phyloP scores from a whole-genome alignment of 768 basidiomycete genomes.

The Boletus rubroflammeus region DNA sequence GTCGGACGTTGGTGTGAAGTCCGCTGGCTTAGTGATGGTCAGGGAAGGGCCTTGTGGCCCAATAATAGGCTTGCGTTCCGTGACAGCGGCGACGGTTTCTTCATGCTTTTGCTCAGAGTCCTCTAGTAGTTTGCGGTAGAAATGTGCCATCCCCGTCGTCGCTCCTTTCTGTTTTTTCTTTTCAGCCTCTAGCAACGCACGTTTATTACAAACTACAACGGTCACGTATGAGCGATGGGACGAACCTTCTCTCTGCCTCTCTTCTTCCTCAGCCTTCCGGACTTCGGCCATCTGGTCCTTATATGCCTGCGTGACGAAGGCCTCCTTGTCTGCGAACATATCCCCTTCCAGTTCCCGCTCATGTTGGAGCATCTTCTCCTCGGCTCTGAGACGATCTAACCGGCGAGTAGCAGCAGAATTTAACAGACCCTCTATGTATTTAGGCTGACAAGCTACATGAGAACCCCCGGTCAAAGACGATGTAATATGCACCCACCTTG shows the following conservation, averaged over 20 bases:
- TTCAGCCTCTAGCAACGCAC: constrained; percentile 40
- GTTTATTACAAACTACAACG: not conserved
- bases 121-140: constrained; percentile 75
- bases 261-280: constrained; percentile 88
- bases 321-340: constrained; percentile 89
- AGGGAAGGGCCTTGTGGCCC: constrained; percentile 65
- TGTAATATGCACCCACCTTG: constrained; percentile 51
- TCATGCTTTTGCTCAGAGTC: constrained; percentile 81
- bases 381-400: constrained; percentile 86
- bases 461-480: not conserved
- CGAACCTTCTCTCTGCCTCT: constrained; percentile 81
- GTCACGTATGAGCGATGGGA: constrained; percentile 2
- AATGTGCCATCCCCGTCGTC: constrained; percentile 80
- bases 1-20: constrained; percentile 64
- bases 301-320: constrained; percentile 97
- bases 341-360: constrained; percentile 94
- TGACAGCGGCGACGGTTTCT: constrained; percentile 77
- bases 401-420: constrained; percentile 81
- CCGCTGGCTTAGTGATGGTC: constrained; percentile 70
- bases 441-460: constrained; percentile 55
- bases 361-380: constrained; percentile 95
- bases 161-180: constrained; percentile 57
- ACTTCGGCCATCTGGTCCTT: constrained; percentile 95
- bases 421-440: constrained; percentile 84
- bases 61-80: constrained; percentile 45